Evolutionary conservation across 805 yeast genomes (phyloP), one percentile per base, ranked within the genome.

Genomic region (Metschnikowia proteae): DNA sequence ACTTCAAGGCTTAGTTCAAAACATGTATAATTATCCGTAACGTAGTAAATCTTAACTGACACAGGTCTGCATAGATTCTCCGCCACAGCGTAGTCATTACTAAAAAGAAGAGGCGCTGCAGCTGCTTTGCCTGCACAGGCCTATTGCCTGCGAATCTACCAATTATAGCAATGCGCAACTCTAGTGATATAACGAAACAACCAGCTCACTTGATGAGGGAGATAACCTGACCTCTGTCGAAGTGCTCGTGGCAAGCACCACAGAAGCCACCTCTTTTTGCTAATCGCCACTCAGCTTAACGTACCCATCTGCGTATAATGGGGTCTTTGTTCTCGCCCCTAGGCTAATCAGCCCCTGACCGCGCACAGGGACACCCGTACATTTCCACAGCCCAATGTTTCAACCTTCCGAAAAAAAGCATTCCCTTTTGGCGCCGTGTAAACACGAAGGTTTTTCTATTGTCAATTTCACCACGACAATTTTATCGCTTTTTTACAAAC

Each of bases 321-420:
- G 11, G 31, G 29, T 31, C 28, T 4, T 8, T 27, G n/a, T n/a
- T 17, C 25, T 31, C 17, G 17, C 17, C 41, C 32, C 25, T 11
- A 40, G 38, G 25, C 29, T 17, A 36, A 40, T 32, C 54, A 41
- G 54, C 54, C 50, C 54, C 49, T 51, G 51, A 41, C 47, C 47
- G 43, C 32, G 27, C 39, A 29, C 26, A 41, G 51, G 35, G 41
- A 32, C 55, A 53, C 51, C 57, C 54, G 57, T 53, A 54, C 57
- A 49, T 51, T 51, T 50, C 51, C 50, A 43, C 52, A 48, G 57
- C 52, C 53, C 36, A 43, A 22, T 41, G 48, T 45, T 43, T 46
- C 53, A 53, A 53, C 43, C 44, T 44, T 46, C 46, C 43, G 45
- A 51, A 51, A 51, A 51, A 50, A 47, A 43, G 37, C 28, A 45